Conservation (phyloP, 768 basidiomycete species). For the Tulasnella sp. region DNA sequence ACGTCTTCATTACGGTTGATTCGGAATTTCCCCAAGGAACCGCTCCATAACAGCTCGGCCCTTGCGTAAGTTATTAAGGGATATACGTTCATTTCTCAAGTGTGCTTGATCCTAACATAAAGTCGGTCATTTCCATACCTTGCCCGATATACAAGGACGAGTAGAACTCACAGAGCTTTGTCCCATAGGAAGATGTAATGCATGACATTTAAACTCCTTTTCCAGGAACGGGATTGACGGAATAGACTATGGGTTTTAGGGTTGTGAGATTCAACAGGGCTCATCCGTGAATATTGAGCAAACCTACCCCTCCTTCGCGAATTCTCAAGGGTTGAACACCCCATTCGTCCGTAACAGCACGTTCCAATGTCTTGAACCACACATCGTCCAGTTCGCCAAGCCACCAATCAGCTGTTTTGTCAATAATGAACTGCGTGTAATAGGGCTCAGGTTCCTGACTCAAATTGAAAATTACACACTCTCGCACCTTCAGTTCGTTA, state of each 20-base stretch:
- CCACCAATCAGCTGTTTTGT: slow-evolving; percentile 93
- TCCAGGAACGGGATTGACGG: slow-evolving; percentile 91
- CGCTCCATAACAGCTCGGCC: slow-evolving; percentile 68
- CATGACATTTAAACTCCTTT: slow-evolving; percentile 77
- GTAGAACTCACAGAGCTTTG: slow-evolving; percentile 60
- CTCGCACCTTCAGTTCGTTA: slow-evolving; percentile 54
- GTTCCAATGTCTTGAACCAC: slow-evolving; percentile 79
- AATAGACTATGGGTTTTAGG: slow-evolving; percentile 49
- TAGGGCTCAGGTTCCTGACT: background rate
- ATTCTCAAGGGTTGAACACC: slow-evolving; percentile 72
- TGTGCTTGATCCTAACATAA: slow-evolving; percentile 72
- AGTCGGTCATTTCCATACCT: too few relatives aligned
- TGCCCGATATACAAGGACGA: background rate
- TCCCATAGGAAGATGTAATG: slow-evolving; percentile 88
- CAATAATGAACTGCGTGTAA: slow-evolving; percentile 48
- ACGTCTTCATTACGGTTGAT: background rate
- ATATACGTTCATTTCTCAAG: slow-evolving; percentile 84
- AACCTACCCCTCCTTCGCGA: slow-evolving; percentile 79
- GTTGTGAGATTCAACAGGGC: background rate
- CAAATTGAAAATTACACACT: background rate
- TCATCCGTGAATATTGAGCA: background rate
- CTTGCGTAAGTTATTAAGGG: slow-evolving; percentile 62
- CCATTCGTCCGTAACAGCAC: slow-evolving; percentile 79
- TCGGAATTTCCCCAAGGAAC: slow-evolving; percentile 30
- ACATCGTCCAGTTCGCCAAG: slow-evolving; percentile 71